phyloP scores from a whole-genome alignment of 805 yeast genomes.

The Suhomyces canberraensis region DNA sequence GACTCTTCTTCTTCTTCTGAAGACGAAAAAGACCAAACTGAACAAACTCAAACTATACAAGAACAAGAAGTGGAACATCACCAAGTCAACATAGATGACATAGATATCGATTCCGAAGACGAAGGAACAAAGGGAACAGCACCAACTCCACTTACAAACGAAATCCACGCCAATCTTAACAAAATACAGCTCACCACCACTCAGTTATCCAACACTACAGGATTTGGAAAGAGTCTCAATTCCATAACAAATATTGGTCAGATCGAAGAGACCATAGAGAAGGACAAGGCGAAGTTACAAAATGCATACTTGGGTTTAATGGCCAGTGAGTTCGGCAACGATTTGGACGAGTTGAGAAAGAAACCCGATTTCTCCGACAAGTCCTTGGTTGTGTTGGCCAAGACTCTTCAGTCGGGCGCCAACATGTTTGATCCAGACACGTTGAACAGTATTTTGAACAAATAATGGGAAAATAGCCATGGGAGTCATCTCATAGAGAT shows the following conservation, averaged over 20 bases:
- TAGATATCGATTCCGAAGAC: constrained; percentile 27
- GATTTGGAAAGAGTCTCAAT: constrained; percentile 12
- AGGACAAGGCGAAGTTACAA: constrained; percentile 39
- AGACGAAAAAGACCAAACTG: constrained; percentile 11
- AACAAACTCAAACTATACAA: constrained; percentile 4
- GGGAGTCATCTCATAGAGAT: no score
- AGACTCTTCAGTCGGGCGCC: constrained; percentile 54
- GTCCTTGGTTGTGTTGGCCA: constrained; percentile 56
- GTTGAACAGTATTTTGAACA: constrained; percentile 20
- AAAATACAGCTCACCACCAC: constrained; percentile 25
- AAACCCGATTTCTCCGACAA: constrained; percentile 60
- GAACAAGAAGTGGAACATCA: constrained; percentile 3
- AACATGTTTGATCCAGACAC: constrained; percentile 59
- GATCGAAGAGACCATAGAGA: constrained; percentile 20
- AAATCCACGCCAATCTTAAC: constrained; percentile 18
- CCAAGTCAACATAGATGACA: constrained; percentile 30
- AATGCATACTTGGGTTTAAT: constrained; percentile 51
- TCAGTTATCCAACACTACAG: constrained; percentile 14
- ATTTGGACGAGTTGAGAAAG: constrained; percentile 55
- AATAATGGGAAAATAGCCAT: no score
- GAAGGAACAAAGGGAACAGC: constrained; percentile 12
- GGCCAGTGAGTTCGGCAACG: constrained; percentile 59
- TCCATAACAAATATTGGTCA: constrained; percentile 11
- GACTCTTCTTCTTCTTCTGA: constrained; percentile 42
- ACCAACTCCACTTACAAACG: constrained; percentile 18